phyloP scores from a whole-genome alignment of 208 protist genomes.

The Trichomonas tenax region DNA sequence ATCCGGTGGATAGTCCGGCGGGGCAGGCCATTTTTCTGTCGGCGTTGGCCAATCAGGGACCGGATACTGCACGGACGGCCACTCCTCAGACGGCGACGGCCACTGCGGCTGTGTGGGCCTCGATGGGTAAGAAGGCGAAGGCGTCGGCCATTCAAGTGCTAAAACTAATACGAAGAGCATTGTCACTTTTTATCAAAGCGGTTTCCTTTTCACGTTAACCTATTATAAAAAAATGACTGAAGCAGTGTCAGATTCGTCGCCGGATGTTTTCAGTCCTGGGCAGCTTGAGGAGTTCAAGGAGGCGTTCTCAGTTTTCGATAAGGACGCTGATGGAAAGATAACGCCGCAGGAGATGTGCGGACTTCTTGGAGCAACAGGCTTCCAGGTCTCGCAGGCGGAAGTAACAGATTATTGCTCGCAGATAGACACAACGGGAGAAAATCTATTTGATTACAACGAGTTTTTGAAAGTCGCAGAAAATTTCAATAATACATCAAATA shows the following conservation, averaged over 20 bases:
- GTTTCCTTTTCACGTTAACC: not conserved
- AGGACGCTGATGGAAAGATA: constrained; percentile 54
- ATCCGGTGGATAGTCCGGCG: not conserved
- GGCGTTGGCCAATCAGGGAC: not conserved
- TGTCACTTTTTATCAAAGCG: not conserved
- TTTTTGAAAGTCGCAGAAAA: not conserved
- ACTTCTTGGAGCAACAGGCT: constrained; percentile 51
- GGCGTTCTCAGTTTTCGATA: constrained; percentile 56
- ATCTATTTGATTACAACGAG: not conserved
- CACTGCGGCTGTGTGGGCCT: not conserved
- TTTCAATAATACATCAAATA: not conserved
- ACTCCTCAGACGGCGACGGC: not conserved
- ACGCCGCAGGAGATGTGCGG: constrained; percentile 50
- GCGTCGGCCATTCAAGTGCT: not conserved
- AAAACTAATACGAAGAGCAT: too few relatives aligned
- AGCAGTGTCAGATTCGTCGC: not conserved
- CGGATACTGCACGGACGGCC: not conserved
- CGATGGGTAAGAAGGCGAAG: not conserved
- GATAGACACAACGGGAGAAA: not conserved
- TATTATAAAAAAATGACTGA: not conserved
- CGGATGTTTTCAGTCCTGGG: not conserved
- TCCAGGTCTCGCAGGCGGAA: constrained; percentile 48
- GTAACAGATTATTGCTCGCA: constrained; percentile 31
- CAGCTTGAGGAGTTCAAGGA: constrained; percentile 51
- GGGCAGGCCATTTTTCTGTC: not conserved